Base-by-base conservation (phyloP, 2,329 filamentous ascomycete genomes). In the Diaporthe nobilis region DNA sequence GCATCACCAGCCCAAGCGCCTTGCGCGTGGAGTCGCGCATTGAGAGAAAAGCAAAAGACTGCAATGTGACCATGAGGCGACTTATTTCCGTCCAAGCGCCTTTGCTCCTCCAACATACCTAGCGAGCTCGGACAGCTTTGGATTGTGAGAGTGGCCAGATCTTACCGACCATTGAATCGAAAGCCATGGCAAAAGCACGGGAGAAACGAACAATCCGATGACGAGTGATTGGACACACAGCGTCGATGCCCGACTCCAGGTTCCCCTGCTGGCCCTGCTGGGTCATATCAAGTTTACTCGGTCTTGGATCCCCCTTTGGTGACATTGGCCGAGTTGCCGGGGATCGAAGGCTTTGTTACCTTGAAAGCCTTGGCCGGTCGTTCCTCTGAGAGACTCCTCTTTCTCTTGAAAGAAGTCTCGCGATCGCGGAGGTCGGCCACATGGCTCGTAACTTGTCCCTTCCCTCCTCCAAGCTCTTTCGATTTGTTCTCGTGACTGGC, bases 341-440 rank as follows among this genome's bases (percentile, higher is more conserved):
- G 49, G n/a, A 42, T 17, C 17, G n/a, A 55, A 42, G 51, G 15
- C 65, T 70, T 70, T n/a, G 65, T 55, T 39, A 70, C 47, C 65
- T 70, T 70, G 31, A 42, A 39, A 20, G n/a, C 47, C 34, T 55
- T 72, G 37, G 31, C 37, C 13, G 53, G 65, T 28, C 31, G 44
- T 1, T 20, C 22, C 12, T 44, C 73, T 9, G 37, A 37, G 12
- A 9, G 51, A 49, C 17, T 37, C 47, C 49, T 47, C 49, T 57
- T 73, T 17, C 71, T 73, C 58, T 65, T 73, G 47, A 20, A 20
- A 15, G 58, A 37, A n/a, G 25, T n/a, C 51, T 49, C 28, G 22
- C 13, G 12, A 20, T 57, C 34, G 28, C 20, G 20, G 25, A 57
- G 8, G 3, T 4, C 13, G 49, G 20, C n/a, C 25, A 17, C 17